These are phyloP conservation scores for Corniculantispora saksenae DNA, from an alignment of 2,329 filamentous ascomycete genomes.

Conservation along the genomic window DNA sequence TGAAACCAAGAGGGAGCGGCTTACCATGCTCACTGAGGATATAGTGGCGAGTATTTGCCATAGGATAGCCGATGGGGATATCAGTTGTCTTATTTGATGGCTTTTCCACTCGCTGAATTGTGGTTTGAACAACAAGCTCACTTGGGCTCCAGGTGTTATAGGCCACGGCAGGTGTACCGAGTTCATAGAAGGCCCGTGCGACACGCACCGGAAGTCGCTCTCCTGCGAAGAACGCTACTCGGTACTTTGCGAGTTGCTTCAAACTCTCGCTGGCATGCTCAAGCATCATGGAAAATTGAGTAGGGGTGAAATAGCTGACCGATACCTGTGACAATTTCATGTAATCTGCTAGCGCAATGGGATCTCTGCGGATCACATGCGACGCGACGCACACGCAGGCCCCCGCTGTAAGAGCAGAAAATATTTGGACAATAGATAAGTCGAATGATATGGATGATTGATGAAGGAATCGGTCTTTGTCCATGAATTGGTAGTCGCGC, in stretches of 20 bases:
- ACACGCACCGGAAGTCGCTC: slow-evolving; percentile 28
- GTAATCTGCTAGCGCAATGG: slow-evolving; percentile 26
- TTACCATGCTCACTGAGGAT: slow-evolving; percentile 38
- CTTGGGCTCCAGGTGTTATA: slow-evolving; percentile 29
- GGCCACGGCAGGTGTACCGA: slow-evolving; percentile 25
- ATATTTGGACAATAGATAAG: slow-evolving; percentile 28
- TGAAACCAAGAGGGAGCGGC: slow-evolving; percentile 39
- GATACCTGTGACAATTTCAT: slow-evolving; percentile 26
- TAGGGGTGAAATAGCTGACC: slow-evolving; percentile 29
- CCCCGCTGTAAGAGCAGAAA: slow-evolving; percentile 25
- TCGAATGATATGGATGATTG: slow-evolving; percentile 30
- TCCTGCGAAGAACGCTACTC: slow-evolving; percentile 27
- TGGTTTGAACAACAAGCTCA: slow-evolving; percentile 28
- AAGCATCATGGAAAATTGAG: slow-evolving; percentile 27
- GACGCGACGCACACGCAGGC: slow-evolving; percentile 27
- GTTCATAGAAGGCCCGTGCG: slow-evolving; percentile 26
- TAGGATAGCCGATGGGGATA: slow-evolving; percentile 27
- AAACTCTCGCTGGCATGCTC: slow-evolving; percentile 25
- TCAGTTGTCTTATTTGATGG: slow-evolving; percentile 22
- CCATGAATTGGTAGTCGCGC: slow-evolving; percentile 25
- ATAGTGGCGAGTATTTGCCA: slow-evolving; percentile 38
- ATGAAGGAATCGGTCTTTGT: slow-evolving; percentile 26
- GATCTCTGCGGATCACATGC: slow-evolving; percentile 28
- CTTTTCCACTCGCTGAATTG: slow-evolving; percentile 24
- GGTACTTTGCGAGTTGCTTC: slow-evolving; percentile 25